Evolutionary conservation across 2,329 filamentous ascomycete genomes (phyloP).

Genomic region (Alternaria rosae): DNA sequence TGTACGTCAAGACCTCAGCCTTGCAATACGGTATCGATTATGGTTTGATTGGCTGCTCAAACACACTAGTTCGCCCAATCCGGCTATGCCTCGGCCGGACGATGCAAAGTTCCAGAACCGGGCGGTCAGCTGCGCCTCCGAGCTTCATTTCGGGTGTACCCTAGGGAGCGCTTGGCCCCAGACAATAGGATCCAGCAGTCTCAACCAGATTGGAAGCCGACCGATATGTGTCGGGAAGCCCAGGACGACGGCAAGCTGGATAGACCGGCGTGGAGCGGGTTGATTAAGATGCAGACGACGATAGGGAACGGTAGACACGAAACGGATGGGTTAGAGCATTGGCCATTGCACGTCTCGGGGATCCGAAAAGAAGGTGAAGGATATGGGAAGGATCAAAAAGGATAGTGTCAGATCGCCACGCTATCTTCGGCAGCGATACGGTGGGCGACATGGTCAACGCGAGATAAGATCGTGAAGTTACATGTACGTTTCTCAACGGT

Average conservation of each 20-base stretch:
- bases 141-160: slow-evolving; percentile 22
- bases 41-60: neutral
- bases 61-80: slow-evolving; percentile 11
- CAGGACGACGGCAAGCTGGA: neutral
- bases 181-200: neutral
- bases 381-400: slow-evolving; percentile 19
- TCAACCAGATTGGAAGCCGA: neutral
- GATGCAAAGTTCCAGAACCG: slow-evolving; percentile 12
- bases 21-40: neutral
- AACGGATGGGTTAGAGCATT: neutral
- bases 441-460: slow-evolving; percentile 9
- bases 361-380: slow-evolving; percentile 9
- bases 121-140: slow-evolving; percentile 12
- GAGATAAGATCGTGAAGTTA: slow-evolving; percentile 5
- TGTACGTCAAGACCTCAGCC: neutral
- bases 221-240: neutral
- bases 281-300: neutral
- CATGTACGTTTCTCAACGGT: slow-evolving; percentile 3
- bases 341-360: neutral
- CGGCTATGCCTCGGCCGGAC: slow-evolving; percentile 15
- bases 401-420: slow-evolving; percentile 17
- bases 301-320: neutral
- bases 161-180: slow-evolving; percentile 8
- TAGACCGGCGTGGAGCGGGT: neutral
- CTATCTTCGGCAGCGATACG: slow-evolving; percentile 19